Base-by-base conservation (phyloP, 768 basidiomycete species). In the Rossbeevera mucosa region DNA sequence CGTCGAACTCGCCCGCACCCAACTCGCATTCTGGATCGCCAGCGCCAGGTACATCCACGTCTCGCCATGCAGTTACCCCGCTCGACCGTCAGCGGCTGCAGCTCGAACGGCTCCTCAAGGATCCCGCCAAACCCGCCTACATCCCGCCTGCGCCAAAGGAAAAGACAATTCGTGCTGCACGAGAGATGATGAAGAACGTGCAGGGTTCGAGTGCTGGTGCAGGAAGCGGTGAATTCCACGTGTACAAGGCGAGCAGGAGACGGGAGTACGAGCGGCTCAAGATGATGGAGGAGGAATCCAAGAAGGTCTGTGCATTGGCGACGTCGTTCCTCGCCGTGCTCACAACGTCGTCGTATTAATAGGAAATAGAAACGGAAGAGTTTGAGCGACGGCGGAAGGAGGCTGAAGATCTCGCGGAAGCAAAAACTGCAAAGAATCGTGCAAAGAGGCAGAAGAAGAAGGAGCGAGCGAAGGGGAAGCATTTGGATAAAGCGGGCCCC, bases 151-250 rank as follows among this genome's bases (percentile, higher is more conserved):
- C 88, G 1, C 86, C 88, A 5, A 88, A 90, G 68, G 88, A 90
- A 56, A 94, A 91, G 74, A 77, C 76, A 0, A 75, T 97, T 26
- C 76, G 93, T 18, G 76, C 94, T 1, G 77, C 94, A 8, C 78
- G 91, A 45, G 96, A 93, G 68, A 93, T 93, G 91, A 97, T 99
- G 91, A 97, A 96, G 79, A 98, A 98, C 61, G 95, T 99, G 7
- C 94, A 97, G 70, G 96, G 96, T 0, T 94, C 91, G 14, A 92
- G 91, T 69, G 94, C 96, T 7, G 96, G 95, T 42, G 96, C 96
- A 16, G 96, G 96, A 47, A 92, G 90, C 51, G 95, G 95, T 40
- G 94, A 95, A 70, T 97, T 98, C 65, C 96, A 99, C 66, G 96
- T 99, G 0, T 99, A 98, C 75, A 98, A 98, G 66, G 94, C 95